Percentiles rank a stretch among this genome's conserved stretches.
Evolutionary conservation across 805 yeast genomes (phyloP).

Genomic region (Sugiyamaella boreocaroliniensis): DNA sequence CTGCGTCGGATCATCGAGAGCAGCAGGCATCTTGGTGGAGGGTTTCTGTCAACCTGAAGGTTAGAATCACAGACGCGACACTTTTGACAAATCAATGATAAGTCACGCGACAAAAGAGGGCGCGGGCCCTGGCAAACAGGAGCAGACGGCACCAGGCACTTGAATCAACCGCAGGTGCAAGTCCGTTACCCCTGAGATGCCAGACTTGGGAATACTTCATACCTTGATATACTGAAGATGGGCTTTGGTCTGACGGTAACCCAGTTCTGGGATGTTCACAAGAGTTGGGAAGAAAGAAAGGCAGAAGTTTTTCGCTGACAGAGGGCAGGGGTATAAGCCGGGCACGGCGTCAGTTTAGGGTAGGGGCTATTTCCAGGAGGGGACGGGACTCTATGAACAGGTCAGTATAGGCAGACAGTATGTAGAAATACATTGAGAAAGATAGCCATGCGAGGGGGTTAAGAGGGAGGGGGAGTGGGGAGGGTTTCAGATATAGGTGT

Average conservation of each 20-base stretch:
- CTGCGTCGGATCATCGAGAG: slow-evolving; percentile 45
- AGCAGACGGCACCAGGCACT: neutral
- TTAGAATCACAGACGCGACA: no score
- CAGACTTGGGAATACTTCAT: neutral
- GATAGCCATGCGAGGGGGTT: no score
- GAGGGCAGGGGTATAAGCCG: neutral
- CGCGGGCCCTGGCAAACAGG: neutral
- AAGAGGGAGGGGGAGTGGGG: no score
- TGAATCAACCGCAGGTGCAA: neutral
- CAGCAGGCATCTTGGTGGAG: slow-evolving; percentile 36
- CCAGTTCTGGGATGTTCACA: neutral
- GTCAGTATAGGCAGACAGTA: no score
- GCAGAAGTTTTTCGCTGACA: neutral
- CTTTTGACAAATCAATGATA: no score
- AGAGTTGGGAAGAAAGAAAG: neutral
- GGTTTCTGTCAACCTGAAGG: neutral
- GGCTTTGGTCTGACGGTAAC: neutral
- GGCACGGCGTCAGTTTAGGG: no score
- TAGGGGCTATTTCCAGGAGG: no score
- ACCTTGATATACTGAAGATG: neutral
- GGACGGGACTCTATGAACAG: no score
- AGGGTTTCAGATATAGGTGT: no score
- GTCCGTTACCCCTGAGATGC: neutral
- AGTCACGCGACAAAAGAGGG: no score
- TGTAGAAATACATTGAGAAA: no score